Percentiles rank a stretch among this genome's conserved stretches.
Conservation (phyloP, 441 rosid species). For the Populus trichocarpa region DNA sequence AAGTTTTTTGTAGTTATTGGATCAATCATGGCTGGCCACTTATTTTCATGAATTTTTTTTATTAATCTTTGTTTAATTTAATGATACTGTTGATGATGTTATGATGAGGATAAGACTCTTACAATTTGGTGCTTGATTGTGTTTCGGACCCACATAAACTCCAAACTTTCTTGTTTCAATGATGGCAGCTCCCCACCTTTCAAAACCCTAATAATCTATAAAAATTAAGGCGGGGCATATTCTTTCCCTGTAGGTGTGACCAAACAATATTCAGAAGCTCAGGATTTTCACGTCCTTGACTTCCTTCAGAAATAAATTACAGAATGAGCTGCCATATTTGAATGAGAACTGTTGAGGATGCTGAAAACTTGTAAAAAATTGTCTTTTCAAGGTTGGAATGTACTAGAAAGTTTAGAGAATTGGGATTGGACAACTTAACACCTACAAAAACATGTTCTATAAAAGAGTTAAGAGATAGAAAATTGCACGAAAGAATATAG, state of each 20-base stretch:
- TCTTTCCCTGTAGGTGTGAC: background rate
- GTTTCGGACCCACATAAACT: constrained; percentile 4
- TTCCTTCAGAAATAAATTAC: background rate
- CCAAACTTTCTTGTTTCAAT: background rate
- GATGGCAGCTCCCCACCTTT: background rate
- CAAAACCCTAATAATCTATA: background rate
- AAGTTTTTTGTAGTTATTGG: no score
- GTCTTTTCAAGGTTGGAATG: no score
- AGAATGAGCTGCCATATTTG: constrained; percentile 8
- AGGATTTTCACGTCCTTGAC: background rate
- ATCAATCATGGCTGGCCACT: background rate
- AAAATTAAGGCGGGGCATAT: background rate
- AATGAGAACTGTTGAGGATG: background rate
- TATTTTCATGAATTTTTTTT: constrained; percentile 3
- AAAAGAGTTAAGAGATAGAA: no score
- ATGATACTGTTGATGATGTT: constrained; percentile 11
- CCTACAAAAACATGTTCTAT: no score
- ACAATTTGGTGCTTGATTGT: constrained; percentile 12
- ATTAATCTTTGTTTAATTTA: no score
- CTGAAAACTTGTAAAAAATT: no score
- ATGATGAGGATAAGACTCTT: constrained; percentile 17
- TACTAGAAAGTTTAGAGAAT: no score
- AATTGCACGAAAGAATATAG: no score
- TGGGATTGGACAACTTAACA: no score
- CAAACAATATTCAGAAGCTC: background rate